phyloP scores from a whole-genome alignment of 2,329 filamentous ascomycete species.

The Alternaria gaisen region DNA sequence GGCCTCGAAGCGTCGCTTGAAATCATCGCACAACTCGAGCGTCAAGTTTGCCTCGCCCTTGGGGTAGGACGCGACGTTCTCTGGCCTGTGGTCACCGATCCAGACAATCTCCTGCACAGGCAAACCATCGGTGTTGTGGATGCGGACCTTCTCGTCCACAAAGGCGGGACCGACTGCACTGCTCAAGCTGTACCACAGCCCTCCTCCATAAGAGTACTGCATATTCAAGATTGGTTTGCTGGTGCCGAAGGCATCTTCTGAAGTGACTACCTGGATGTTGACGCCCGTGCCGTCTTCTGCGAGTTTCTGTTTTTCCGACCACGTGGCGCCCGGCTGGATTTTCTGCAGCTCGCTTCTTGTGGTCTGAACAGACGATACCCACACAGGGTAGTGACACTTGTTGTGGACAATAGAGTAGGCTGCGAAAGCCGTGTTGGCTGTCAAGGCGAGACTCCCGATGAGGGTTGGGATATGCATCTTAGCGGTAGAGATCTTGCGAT shows the following conservation, averaged over 20 bases:
- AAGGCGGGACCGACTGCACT: slow-evolving; percentile 28
- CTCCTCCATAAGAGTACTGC: slow-evolving; percentile 31
- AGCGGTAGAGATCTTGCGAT: neutral
- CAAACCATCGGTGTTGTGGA: slow-evolving; percentile 17
- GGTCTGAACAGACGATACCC: slow-evolving; percentile 28
- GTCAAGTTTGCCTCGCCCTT: slow-evolving; percentile 28
- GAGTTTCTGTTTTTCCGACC: slow-evolving; percentile 26
- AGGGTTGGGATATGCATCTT: slow-evolving; percentile 31
- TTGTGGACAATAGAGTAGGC: slow-evolving; percentile 32
- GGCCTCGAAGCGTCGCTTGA: slow-evolving; percentile 1
- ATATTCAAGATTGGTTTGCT: slow-evolving; percentile 31
- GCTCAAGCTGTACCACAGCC: slow-evolving; percentile 38
- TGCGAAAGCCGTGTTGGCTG: slow-evolving; percentile 21
- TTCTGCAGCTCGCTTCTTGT: slow-evolving; percentile 5
- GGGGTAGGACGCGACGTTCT: slow-evolving; percentile 16
- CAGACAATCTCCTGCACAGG: slow-evolving; percentile 24
- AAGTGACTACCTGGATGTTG: slow-evolving; percentile 35
- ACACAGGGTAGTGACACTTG: slow-evolving; percentile 37
- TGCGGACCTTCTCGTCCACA: slow-evolving; percentile 24
- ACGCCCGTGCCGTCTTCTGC: slow-evolving; percentile 23
- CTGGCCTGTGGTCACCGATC: slow-evolving; percentile 25
- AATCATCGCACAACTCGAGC: slow-evolving; percentile 26
- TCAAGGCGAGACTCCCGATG: slow-evolving; percentile 24
- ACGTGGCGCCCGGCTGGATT: slow-evolving; percentile 14
- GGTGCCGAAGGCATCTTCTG: slow-evolving; percentile 21